Conservation (phyloP, 2,329 filamentous ascomycete species). For the Colletotrichum sp. region DNA sequence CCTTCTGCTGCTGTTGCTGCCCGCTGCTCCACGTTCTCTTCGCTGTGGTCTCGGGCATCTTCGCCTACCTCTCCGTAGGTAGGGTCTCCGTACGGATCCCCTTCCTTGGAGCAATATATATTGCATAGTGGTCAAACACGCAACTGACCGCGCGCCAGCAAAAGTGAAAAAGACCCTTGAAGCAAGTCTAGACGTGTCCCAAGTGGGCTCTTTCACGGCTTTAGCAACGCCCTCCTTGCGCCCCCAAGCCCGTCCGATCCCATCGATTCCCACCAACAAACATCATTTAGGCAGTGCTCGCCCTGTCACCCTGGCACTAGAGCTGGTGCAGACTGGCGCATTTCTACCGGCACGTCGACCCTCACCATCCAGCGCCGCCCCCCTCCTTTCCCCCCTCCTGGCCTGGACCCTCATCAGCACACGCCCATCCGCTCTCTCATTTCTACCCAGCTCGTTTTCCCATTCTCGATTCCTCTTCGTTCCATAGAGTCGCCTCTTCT, state of each 20-base stretch:
- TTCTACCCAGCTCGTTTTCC: not conserved
- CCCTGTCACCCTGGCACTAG: slow-evolving; percentile 2
- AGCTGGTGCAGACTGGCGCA: not conserved
- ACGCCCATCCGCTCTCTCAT: slow-evolving; percentile 7
- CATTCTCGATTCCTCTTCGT: not conserved
- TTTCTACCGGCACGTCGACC: slow-evolving; percentile 7
- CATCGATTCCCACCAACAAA: not conserved
- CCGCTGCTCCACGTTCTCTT: not conserved
- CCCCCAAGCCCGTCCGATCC: not conserved
- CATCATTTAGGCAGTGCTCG: not conserved
- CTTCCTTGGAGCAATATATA: not conserved
- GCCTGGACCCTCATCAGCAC: slow-evolving; percentile 18
- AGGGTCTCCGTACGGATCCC: not conserved
- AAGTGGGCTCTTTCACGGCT: not conserved
- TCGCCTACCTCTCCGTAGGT: not conserved
- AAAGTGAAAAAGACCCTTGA: not conserved
- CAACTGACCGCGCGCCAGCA: not conserved
- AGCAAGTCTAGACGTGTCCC: not conserved
- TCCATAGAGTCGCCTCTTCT: not conserved
- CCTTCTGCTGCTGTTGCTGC: not conserved
- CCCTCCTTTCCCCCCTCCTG: not conserved
- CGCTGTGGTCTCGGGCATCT: not conserved
- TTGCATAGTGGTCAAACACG: not conserved
- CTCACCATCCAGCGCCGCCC: not conserved
- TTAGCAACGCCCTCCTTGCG: not conserved